These are phyloP conservation scores for Pestalotiopsis sp. DNA, from an alignment of 2,329 filamentous ascomycete species.

Conservation along the genomic window DNA sequence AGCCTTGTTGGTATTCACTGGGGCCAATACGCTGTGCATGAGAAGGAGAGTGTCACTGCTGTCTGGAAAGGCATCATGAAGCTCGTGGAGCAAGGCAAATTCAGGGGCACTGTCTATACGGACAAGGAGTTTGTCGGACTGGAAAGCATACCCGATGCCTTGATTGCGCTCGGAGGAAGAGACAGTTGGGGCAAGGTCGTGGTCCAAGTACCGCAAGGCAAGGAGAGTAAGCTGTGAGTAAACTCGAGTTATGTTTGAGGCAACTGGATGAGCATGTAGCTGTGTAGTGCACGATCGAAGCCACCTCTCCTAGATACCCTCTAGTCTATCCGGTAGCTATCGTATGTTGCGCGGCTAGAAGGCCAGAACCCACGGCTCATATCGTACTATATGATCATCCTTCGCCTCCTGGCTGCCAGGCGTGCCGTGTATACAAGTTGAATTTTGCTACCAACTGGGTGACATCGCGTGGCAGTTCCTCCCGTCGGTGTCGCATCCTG, in stretches of 20 bases:
- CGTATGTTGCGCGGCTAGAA: too few species aligned
- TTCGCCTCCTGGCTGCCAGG: too few species aligned
- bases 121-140: slow-evolving; percentile 83
- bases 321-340: too few species aligned
- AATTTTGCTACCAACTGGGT: too few species aligned
- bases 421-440: too few species aligned
- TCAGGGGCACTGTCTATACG: slow-evolving; percentile 79
- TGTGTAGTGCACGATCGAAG: neutral
- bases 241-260: neutral
- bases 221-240: slow-evolving; percentile 56
- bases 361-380: too few species aligned
- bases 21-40: slow-evolving; percentile 79
- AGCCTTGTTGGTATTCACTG: slow-evolving; percentile 88
- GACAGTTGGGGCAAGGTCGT: slow-evolving; percentile 98
- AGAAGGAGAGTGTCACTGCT: slow-evolving; percentile 68
- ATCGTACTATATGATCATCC: too few species aligned
- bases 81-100: slow-evolving; percentile 77
- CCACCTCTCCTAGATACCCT: too few species aligned
- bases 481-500: too few species aligned
- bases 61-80: slow-evolving; percentile 86
- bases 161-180: slow-evolving; percentile 76
- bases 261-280: neutral
- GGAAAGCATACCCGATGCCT: slow-evolving; percentile 75
- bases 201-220: slow-evolving; percentile 76
- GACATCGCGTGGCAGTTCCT: too few species aligned